A percentile compares a stretch with the other conserved stretches of the same genome.
phyloP scores from a whole-genome alignment of 1,284 basidiomycete species.

The Athelia psychrophila region DNA sequence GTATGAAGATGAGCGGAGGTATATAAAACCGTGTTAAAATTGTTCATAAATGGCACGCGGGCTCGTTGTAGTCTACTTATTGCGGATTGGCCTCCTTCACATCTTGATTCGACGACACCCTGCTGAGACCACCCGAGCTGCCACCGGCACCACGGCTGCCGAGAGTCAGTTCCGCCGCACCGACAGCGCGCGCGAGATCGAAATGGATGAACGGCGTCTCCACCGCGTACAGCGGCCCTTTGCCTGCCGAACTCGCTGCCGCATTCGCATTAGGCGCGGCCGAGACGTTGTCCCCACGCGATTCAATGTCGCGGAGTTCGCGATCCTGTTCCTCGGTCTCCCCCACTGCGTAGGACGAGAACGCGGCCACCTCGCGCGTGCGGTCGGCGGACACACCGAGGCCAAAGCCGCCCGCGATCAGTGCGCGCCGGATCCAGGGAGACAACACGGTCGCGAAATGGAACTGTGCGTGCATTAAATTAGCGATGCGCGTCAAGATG shows the following conservation, averaged over 20 bases:
- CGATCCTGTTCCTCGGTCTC: conserved; percentile 17
- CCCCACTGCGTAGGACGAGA: conserved; percentile 60
- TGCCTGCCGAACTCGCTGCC: conserved; percentile 6
- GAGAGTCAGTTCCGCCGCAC: conserved; percentile 67
- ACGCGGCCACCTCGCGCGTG: conserved; percentile 68
- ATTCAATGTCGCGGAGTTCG: conserved; percentile 33
- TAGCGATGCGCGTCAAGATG: background rate
- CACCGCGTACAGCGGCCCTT: conserved; percentile 42
- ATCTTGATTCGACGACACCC: background rate
- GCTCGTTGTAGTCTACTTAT: background rate
- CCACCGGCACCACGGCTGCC: too few relatives aligned
- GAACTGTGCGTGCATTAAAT: conserved; percentile 45
- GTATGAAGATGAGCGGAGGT: background rate
- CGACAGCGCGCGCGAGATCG: conserved; percentile 73
- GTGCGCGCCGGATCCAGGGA: conserved; percentile 91
- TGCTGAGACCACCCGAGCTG: too few relatives aligned
- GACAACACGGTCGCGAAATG: conserved; percentile 89
- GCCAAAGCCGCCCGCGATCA: conserved; percentile 88
- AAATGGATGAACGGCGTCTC: conserved; percentile 89
- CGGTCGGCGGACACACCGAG: conserved; percentile 42
- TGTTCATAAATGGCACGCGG: background rate
- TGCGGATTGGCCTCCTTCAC: background rate
- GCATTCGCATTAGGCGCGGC: conserved; percentile 1
- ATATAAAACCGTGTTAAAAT: background rate
- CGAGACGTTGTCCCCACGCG: conserved; percentile 18